Conservation (phyloP, 805 yeast genomes). For the Lipomyces sp. region DNA sequence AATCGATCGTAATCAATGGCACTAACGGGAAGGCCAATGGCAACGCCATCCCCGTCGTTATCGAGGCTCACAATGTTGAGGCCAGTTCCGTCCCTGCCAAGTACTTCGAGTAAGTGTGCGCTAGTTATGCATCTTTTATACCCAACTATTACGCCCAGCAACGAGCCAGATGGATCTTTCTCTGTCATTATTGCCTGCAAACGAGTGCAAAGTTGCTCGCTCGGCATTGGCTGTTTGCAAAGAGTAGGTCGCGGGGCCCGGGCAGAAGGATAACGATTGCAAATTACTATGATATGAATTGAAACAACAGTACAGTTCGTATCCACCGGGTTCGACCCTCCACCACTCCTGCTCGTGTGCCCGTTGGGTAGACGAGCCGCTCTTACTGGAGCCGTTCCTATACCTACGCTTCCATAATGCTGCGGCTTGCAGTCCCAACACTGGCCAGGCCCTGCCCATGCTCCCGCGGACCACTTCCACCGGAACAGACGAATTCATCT, state of each 20-base stretch:
- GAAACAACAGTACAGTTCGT: neutral
- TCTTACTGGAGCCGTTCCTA: neutral
- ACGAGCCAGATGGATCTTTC: too few relatives aligned
- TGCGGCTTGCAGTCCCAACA: neutral
- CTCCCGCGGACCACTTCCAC: neutral
- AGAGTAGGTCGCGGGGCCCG: too few relatives aligned
- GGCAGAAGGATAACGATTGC: too few relatives aligned
- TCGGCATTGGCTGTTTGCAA: too few relatives aligned
- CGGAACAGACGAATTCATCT: neutral
- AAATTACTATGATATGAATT: neutral
- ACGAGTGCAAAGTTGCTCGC: neutral
- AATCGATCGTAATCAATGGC: neutral
- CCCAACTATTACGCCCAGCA: too few relatives aligned
- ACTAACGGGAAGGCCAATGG: neutral
- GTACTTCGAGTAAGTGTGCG: conserved; percentile 39
- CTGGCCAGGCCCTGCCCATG: neutral
- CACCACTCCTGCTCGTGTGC: neutral
- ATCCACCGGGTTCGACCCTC: conserved; percentile 1
- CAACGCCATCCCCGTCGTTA: conserved; percentile 35
- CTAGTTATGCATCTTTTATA: neutral
- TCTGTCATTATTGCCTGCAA: neutral
- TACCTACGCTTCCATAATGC: neutral
- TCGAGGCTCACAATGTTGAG: conserved; percentile 39
- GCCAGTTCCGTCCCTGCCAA: conserved; percentile 40
- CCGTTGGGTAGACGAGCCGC: neutral